Evolutionary conservation across 768 basidiomycete genomes (phyloP), one percentile per base, ranked within the genome.

Genomic region (Lactifluus piperatus): DNA sequence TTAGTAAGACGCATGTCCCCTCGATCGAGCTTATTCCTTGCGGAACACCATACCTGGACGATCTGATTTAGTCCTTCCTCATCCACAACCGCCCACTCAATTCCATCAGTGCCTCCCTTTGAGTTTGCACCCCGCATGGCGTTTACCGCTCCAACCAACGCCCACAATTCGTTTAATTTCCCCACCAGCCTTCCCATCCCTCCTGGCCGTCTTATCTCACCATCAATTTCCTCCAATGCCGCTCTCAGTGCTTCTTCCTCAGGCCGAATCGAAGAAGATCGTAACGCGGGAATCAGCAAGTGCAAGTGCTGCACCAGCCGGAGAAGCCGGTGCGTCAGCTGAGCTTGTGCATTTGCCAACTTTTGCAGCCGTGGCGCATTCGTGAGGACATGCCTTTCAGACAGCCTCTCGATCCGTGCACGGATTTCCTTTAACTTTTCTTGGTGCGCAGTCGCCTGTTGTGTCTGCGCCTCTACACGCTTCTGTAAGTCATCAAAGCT

Each of bases 151-250:
- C 89, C 89, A 9, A 93, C 79, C 14, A 89, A 74, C 16, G 88
- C 89, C 91, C 91, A 94, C 27, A 94, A 73, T 68, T 93, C 91
- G 63, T 88, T 89, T 67, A 90, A 68, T 67, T 87, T 88, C 45
- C 83, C 83, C 34, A 81, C 79, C 72, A 86, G 75, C 66, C 86
- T 72, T 52, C 86, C 81, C 68, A 75, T 71, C 11, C 73, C 77
- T 2, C 78, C 77, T 0, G 74, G 76, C 56, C 73, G 65, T 43
- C 81, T 79, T 60, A 91, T 68, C 68, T 91, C 89, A 54, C 84
- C 84, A 66, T 85, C 82, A 51, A 91, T 77, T 62, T 84, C 82
- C 68, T 93, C 91, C 27, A 93, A 73, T 62, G 74, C 76, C 1
- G 80, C 79, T 22, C 89, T 79, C 55, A 94, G 72, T 48, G 77